Evolutionary conservation across 75 land plant species (phyloP).

Genomic region (Cryptomeria japonica): DNA sequence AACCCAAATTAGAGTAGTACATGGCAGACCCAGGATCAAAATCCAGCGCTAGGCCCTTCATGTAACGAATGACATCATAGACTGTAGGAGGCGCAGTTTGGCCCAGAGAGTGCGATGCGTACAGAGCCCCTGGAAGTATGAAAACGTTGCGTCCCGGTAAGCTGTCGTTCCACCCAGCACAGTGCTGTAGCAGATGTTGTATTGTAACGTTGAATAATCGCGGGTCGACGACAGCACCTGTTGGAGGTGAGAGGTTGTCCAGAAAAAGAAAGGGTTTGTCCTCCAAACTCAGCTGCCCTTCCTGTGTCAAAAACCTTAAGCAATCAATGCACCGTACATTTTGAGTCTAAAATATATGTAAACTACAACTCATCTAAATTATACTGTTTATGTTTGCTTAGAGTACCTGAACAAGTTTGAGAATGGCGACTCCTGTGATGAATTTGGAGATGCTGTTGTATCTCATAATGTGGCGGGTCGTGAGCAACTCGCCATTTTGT

Average conservation of each 20-base stretch:
- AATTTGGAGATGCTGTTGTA: not conserved
- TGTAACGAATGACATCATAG: not conserved
- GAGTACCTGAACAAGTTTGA: not conserved
- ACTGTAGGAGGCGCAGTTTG: not conserved
- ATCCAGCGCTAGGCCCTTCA: slow-evolving; percentile 4
- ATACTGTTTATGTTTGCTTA: not conserved
- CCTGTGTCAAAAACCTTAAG: not conserved
- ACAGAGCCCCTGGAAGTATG: not conserved
- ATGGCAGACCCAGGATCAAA: not conserved
- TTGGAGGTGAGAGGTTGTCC: not conserved
- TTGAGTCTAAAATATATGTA: no score
- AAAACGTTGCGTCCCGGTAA: not conserved
- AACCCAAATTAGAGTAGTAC: not conserved
- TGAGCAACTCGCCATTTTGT: not conserved
- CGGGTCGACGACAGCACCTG: not conserved
- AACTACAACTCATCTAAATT: not conserved
- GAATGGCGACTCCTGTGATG: not conserved
- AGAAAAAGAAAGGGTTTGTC: not conserved
- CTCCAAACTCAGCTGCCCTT: not conserved
- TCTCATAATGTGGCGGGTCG: not conserved
- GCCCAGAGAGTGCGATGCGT: not conserved
- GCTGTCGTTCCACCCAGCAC: not conserved
- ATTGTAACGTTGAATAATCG: not conserved
- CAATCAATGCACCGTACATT: no score
- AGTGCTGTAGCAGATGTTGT: slow-evolving; percentile 1